Evolutionary conservation across 2,329 filamentous ascomycete genomes (phyloP).

Genomic region (Neonectria sp.): DNA sequence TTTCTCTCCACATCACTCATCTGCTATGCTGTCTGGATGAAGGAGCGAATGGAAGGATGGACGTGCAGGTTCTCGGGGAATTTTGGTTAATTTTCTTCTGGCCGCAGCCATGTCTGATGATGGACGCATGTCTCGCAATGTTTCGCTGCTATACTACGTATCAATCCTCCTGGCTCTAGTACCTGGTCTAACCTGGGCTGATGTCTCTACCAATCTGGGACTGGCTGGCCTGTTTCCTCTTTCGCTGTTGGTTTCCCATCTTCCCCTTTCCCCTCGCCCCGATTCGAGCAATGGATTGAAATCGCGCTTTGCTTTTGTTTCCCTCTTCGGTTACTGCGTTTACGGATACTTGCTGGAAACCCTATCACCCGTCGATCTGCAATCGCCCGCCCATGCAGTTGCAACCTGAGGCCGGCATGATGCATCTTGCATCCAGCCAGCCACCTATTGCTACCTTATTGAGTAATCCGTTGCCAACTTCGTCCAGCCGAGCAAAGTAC

Average conservation of each 20-base stretch:
- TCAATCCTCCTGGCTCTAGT: slow-evolving; percentile 3
- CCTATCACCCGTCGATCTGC: slow-evolving; percentile 31
- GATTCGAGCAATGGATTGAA: slow-evolving; percentile 2
- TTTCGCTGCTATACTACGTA: slow-evolving; percentile 7
- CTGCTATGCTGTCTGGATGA: slow-evolving; percentile 14
- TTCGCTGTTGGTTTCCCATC: neutral
- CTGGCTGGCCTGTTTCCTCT: slow-evolving; percentile 7
- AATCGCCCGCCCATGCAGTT: slow-evolving; percentile 29
- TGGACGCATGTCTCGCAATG: slow-evolving; percentile 18
- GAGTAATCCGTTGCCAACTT: slow-evolving; percentile 2
- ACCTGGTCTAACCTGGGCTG: slow-evolving; percentile 14
- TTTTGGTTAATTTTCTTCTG: slow-evolving; percentile 8
- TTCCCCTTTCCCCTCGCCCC: slow-evolving; percentile 4
- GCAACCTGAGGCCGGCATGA: slow-evolving; percentile 14
- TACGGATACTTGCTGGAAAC: neutral
- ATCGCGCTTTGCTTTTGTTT: slow-evolving; percentile 11
- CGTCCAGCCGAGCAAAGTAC: slow-evolving; percentile 4
- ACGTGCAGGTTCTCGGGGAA: slow-evolving; percentile 24
- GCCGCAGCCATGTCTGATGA: slow-evolving; percentile 4
- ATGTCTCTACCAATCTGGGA: neutral
- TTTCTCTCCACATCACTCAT: slow-evolving; percentile 16
- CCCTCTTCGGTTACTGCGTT: neutral
- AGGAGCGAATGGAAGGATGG: slow-evolving; percentile 19
- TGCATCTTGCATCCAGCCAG: slow-evolving; percentile 19
- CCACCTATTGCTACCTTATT: slow-evolving; percentile 12